These are phyloP conservation scores for Neltuma alba DNA, from an alignment of 306 rosid genomes.

Conservation along the genomic window DNA sequence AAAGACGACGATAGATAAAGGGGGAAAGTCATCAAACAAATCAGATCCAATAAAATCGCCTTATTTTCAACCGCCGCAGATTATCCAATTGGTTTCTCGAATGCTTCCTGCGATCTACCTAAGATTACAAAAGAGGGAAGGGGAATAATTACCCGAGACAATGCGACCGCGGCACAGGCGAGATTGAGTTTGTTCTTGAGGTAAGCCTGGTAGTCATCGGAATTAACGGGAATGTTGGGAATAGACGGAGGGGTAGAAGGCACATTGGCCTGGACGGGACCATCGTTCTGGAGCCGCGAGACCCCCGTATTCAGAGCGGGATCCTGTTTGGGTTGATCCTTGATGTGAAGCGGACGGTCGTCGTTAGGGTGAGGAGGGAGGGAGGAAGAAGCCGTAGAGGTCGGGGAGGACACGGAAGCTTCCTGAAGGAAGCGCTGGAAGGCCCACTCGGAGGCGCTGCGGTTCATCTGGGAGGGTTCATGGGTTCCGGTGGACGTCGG, in stretches of 20 bases:
- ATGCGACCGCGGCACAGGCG: conserved; percentile 92
- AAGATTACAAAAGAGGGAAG: neutral
- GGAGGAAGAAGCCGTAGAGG: conserved; percentile 39
- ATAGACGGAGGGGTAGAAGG: conserved; percentile 27
- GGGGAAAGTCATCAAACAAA: neutral
- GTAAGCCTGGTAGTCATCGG: conserved; percentile 66
- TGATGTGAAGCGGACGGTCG: conserved; percentile 46
- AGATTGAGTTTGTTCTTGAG: conserved; percentile 89
- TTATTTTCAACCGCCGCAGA: neutral
- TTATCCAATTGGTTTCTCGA: neutral
- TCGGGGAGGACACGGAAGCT: conserved; percentile 41
- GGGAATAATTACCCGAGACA: conserved; percentile 55
- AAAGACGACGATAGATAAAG: neutral
- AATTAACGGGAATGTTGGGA: conserved; percentile 47
- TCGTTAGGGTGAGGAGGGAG: conserved; percentile 36
- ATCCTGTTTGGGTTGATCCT: conserved; percentile 22
- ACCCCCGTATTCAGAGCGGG: neutral
- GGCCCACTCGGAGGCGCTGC: conserved; percentile 92
- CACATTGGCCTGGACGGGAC: neutral
- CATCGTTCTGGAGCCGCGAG: neutral
- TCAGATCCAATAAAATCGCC: neutral
- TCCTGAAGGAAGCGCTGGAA: conserved; percentile 74
- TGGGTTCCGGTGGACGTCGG: neutral
- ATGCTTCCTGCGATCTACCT: conserved; percentile 7
- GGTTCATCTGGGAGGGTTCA: conserved; percentile 56